phyloP scores from a whole-genome alignment of 768 basidiomycete species.

The Multifurca ochricompacta region DNA sequence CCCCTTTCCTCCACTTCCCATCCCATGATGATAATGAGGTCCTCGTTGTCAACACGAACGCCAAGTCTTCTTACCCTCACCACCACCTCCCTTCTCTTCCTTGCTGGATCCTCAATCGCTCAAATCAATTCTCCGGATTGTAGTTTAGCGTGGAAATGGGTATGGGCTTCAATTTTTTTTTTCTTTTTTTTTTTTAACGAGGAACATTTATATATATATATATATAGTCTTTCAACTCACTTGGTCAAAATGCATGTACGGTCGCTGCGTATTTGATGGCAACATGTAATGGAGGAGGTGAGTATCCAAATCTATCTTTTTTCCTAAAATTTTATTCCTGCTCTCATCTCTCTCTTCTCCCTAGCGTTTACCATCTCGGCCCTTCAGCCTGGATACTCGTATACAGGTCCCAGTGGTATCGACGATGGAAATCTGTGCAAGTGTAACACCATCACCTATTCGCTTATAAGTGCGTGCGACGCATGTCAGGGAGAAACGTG shows the following conservation, averaged over 20 bases:
- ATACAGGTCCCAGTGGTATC: not conserved
- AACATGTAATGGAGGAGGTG: conserved; percentile 8
- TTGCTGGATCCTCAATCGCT: not conserved
- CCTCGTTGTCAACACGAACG: not conserved
- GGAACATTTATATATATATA: no score
- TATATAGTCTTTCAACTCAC: conserved; percentile 10
- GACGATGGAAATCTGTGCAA: not conserved
- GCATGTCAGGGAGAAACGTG: not conserved
- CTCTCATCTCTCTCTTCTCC: not conserved
- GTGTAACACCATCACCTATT: not conserved
- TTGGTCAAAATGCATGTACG: conserved; percentile 6
- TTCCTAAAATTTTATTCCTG: no score
- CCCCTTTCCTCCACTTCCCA: not conserved
- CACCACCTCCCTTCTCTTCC: not conserved
- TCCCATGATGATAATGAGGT: no score
- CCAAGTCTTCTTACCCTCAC: not conserved
- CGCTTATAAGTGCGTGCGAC: not conserved
- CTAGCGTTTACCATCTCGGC: conserved; percentile 2
- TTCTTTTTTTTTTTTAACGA: no score
- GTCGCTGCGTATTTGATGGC: conserved; percentile 3
- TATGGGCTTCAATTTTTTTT: no score
- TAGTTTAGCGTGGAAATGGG: not conserved
- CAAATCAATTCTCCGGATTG: conserved; percentile 7
- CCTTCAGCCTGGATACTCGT: not conserved
- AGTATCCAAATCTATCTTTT: no score